Conservation (phyloP, 768 basidiomycete species). For the Lentinula aciculospora region DNA sequence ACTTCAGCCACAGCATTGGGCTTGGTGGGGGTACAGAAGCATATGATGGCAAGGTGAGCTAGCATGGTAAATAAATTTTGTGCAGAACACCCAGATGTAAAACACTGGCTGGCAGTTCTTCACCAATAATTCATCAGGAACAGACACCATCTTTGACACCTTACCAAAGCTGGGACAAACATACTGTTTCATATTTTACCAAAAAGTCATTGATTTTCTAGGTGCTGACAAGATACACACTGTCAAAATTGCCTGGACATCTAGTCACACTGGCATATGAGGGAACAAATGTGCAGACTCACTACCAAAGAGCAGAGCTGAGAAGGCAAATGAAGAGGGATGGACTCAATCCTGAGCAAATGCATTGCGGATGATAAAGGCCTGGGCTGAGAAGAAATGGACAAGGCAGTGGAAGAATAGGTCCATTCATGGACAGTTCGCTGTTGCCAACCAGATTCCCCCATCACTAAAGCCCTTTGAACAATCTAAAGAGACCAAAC, state of each 20-base stretch:
- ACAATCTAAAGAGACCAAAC: background rate
- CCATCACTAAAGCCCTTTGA: background rate
- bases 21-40: no score
- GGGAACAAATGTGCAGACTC: background rate
- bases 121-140: no score
- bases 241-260: background rate
- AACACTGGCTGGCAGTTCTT: no score
- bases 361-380: background rate
- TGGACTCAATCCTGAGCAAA: background rate
- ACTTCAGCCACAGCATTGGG: no score
- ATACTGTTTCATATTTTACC: background rate
- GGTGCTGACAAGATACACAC: background rate
- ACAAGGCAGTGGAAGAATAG: background rate
- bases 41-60: no score
- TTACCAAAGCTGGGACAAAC: background rate
- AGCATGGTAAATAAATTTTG: no score
- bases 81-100: no score
- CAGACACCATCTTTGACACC: no score
- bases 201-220: background rate
- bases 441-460: background rate
- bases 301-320: background rate
- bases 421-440: background rate
- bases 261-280: background rate
- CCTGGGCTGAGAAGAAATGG: background rate
- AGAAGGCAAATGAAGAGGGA: background rate